These are phyloP conservation scores for Dioscorea dumetorum DNA, from an alignment of 106 monocot species.

Conservation along the genomic window DNA sequence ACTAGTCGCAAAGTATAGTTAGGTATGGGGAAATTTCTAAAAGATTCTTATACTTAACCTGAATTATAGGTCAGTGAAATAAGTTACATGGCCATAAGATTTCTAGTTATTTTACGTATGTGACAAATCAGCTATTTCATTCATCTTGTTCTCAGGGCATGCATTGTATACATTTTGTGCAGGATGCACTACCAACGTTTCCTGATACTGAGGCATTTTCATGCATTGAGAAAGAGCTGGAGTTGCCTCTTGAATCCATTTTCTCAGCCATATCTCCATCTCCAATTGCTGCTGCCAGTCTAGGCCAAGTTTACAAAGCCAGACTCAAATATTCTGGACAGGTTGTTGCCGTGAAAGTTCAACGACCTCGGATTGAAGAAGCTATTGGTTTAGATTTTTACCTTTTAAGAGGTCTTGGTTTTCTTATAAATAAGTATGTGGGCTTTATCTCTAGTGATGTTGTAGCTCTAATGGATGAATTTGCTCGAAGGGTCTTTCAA, in stretches of 20 bases:
- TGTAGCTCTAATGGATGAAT: conserved; percentile 96
- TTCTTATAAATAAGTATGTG: conserved; percentile 89
- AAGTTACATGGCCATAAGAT: too few species aligned
- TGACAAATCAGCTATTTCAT: too few species aligned
- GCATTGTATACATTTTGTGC: not conserved
- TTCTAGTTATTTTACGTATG: too few species aligned
- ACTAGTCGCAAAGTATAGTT: too few species aligned
- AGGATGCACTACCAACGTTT: conserved; percentile 96
- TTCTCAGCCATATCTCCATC: conserved; percentile 81
- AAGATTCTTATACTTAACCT: too few species aligned
- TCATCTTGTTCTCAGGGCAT: too few species aligned
- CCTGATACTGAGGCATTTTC: conserved; percentile 79
- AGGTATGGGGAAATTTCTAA: too few species aligned
- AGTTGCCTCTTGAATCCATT: conserved; percentile 73
- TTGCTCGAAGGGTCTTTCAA: conserved; percentile 91
- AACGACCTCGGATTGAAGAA: conserved; percentile 90
- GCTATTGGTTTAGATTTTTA: conserved; percentile 89
- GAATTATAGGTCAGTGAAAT: too few species aligned
- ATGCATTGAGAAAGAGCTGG: conserved; percentile 90
- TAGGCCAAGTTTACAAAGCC: conserved; percentile 98
- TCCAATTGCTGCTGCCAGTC: conserved; percentile 97
- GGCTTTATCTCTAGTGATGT: conserved; percentile 83
- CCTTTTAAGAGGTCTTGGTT: conserved; percentile 80
- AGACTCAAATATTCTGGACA: conserved; percentile 75
- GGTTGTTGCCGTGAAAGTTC: conserved; percentile 90